Evolutionary conservation across 2,329 filamentous ascomycete species (phyloP), one percentile per base, ranked within the genome.

Genomic region (Tolypocladium paradoxum): DNA sequence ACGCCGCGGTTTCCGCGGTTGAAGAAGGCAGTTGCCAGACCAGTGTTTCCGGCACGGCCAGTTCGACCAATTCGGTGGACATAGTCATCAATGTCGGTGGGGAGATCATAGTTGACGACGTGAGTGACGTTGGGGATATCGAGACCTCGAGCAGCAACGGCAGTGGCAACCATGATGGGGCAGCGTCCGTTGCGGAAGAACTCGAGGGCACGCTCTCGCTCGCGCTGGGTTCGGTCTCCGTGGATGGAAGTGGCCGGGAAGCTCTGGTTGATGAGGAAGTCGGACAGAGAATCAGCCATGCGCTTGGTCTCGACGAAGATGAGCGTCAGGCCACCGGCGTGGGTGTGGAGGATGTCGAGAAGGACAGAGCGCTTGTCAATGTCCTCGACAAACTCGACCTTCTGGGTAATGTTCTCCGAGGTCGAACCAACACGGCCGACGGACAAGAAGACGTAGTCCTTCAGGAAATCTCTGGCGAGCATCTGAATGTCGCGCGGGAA

Each of bases 291-390:
- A 72, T 99, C 93, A 56, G 93, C 93, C 91, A 97, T 97, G 64
- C 93, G 92, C 85, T 99, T 99, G 57, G 93, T 97, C 80, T 97
- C 93, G 58, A 99, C 93, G 75, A 99, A 99, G 69, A 99, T 96
- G 57, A 99, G 78, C 18, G 92, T 97, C 56, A 97, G 80, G 66
- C 91, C 91, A 56, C 76, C 87, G 55, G 85, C 88, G 65, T 96
- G 90, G 43, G 90, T 96, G 80, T 97, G 92, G 53, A 99, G 85
- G 60, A 99, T 97, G 65, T 99, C 93, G 56, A 99, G 83, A 49
- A 99, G 84, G 58, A 97, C 91, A 53, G 93, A 97, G 70, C 91
- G 90, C 85, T 99, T 99, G 81, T 99, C 93, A 58, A 83, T 75
- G 64, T 97, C 93, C 76, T 97, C 92, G 56, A 97, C 88, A 64